phyloP scores from a whole-genome alignment of 75 land plant species.

The Isoetes taiwanensis region DNA sequence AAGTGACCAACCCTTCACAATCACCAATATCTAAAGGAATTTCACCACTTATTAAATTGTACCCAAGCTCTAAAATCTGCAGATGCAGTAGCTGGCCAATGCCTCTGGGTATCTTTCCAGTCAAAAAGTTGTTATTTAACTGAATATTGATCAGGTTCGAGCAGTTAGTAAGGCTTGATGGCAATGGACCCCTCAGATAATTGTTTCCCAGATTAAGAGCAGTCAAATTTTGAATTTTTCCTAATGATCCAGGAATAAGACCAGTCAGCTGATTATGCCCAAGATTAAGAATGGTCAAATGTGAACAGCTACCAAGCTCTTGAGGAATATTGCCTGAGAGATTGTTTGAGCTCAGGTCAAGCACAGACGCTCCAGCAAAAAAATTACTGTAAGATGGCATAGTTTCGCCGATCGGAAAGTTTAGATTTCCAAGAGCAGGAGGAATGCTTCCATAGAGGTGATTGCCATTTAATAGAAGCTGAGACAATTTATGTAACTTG shows the following conservation, averaged over 20 bases:
- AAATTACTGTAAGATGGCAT: background rate
- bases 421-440: background rate
- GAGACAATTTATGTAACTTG: background rate
- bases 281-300: background rate
- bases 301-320: slow-evolving; percentile 1
- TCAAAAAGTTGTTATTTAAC: background rate
- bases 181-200: background rate
- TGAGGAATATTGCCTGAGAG: background rate
- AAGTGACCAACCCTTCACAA: background rate
- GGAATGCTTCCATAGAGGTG: background rate
- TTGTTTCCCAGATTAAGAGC: background rate
- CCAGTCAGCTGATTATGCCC: background rate
- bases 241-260: background rate
- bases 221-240: background rate
- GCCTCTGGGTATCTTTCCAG: background rate
- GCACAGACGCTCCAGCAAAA: background rate
- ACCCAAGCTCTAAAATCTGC: background rate
- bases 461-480: background rate
- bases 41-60: background rate
- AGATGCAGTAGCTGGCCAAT: background rate
- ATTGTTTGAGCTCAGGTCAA: background rate
- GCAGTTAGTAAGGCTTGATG: background rate
- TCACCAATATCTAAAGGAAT: background rate
- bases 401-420: background rate
- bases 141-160: background rate